phyloP scores from a whole-genome alignment of 139 green algal genomes.

The Chlamydomonas sphaeroides region DNA sequence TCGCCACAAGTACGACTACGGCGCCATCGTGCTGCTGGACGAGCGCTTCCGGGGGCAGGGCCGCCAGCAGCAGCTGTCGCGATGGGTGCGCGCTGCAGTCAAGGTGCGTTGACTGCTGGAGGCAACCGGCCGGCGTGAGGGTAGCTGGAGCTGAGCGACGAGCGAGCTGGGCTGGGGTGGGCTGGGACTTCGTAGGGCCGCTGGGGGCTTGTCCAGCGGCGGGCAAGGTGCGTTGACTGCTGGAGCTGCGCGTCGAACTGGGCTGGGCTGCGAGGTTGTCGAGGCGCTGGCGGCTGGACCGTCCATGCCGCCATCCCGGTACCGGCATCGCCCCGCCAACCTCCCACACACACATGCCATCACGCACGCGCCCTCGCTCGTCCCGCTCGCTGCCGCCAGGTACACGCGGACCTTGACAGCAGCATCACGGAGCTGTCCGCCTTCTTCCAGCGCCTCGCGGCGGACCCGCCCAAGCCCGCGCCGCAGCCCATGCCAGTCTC shows the following conservation, averaged over 20 bases:
- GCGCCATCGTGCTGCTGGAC: constrained; percentile 95
- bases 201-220: background rate
- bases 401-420: constrained; percentile 39
- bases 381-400: constrained; percentile 52
- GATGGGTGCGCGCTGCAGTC: constrained; percentile 72
- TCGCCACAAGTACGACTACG: constrained; percentile 91
- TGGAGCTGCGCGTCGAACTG: too few relatives aligned
- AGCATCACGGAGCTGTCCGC: constrained; percentile 50
- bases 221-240: background rate
- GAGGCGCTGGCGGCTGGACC: too few relatives aligned
- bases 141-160: background rate
- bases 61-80: constrained; percentile 69
- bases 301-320: too few relatives aligned
- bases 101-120: constrained; percentile 16
- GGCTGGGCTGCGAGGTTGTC: too few relatives aligned
- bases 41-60: constrained; percentile 70
- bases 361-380: too few relatives aligned
- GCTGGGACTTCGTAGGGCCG: background rate
- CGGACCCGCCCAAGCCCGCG: constrained; percentile 56
- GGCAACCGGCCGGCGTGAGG: background rate
- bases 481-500: background rate
- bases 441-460: constrained; percentile 68
- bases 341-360: too few relatives aligned
- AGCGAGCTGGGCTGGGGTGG: background rate
- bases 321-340: too few relatives aligned